These are phyloP conservation scores for Lichtheimia corymbifera DNA, from an alignment of 371 early-diverging fungal genomes.

Conservation along the genomic window DNA sequence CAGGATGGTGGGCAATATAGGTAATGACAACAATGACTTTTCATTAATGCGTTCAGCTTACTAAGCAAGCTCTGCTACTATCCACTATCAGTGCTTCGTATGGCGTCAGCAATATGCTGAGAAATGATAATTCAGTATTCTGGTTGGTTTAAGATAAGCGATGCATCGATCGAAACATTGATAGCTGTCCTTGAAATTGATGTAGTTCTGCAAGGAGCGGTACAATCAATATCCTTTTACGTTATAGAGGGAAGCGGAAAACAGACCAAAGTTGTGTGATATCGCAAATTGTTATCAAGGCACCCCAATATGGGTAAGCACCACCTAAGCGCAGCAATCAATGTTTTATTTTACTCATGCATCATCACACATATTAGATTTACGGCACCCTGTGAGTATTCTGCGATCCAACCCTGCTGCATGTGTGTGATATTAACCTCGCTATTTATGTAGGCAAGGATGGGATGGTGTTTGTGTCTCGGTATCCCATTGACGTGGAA, in stretches of 20 bases:
- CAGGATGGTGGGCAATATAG: not conserved
- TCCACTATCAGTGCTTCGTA: not conserved
- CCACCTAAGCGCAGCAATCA: not conserved
- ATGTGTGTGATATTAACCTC: not conserved
- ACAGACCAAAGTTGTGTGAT: slow-evolving; percentile 21
- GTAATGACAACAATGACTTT: not conserved
- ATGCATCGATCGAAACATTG: too few relatives aligned
- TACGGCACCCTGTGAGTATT: slow-evolving; percentile 26
- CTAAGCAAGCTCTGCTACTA: too few relatives aligned
- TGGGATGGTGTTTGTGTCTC: slow-evolving; percentile 28
- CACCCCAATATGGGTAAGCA: slow-evolving; percentile 26
- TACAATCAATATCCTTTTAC: slow-evolving; percentile 22
- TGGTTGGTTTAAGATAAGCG: slow-evolving; percentile 10
- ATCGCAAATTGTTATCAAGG: slow-evolving; percentile 23
- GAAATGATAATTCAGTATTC: slow-evolving; percentile 24
- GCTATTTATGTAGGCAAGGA: slow-evolving; percentile 15
- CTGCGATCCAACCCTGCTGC: too few relatives aligned
- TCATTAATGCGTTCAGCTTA: too few relatives aligned
- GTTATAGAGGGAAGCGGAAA: slow-evolving; percentile 14
- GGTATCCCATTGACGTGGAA: slow-evolving; percentile 25
- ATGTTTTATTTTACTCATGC: too few relatives aligned
- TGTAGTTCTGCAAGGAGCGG: slow-evolving; percentile 26
- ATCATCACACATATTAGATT: slow-evolving; percentile 8
- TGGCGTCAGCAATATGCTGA: slow-evolving; percentile 28
- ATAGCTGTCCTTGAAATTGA: not conserved